These are phyloP conservation scores for Podospora anserina DNA, from an alignment of 495 filamentous ascomycete species.

Conservation along the genomic window DNA sequence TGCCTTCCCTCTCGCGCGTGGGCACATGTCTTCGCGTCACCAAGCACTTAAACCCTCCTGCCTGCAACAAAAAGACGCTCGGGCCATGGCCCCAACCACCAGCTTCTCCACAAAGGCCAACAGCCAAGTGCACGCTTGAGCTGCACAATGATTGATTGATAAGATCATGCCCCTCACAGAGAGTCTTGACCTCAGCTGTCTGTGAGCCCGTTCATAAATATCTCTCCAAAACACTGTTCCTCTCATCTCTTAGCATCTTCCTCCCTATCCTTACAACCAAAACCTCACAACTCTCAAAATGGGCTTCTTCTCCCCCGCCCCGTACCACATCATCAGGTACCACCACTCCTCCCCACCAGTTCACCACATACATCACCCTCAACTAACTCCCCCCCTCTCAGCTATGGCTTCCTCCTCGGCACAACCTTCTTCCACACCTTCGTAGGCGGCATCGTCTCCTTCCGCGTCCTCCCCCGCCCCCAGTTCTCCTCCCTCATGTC, in stretches of 20 bases:
- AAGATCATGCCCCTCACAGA: too few relatives aligned
- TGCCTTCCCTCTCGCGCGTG: conserved; percentile 19
- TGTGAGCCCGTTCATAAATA: background rate
- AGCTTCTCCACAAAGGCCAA: background rate
- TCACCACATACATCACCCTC: background rate
- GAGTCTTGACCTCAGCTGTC: background rate
- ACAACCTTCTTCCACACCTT: conserved; percentile 83
- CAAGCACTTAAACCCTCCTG: conserved; percentile 3
- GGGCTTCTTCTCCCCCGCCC: conserved; percentile 56
- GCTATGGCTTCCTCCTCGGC: conserved; percentile 77
- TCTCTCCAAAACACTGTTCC: background rate
- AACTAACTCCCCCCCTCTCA: conserved; percentile 27
- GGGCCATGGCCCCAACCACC: background rate
- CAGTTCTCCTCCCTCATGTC: conserved; percentile 78
- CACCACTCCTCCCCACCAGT: conserved; percentile 17
- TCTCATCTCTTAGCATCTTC: background rate
- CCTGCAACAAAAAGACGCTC: background rate
- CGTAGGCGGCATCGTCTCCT: conserved; percentile 71
- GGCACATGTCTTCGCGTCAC: conserved; percentile 35
- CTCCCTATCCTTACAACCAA: background rate
- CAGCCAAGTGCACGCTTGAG: background rate
- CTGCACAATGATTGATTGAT: too few relatives aligned
- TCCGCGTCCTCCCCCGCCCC: conserved; percentile 67
- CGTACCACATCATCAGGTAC: conserved; percentile 77
- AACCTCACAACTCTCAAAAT: conserved; percentile 5